Base-by-base conservation (phyloP, 2,329 filamentous ascomycete species). In the Talaromyces marneffei region DNA sequence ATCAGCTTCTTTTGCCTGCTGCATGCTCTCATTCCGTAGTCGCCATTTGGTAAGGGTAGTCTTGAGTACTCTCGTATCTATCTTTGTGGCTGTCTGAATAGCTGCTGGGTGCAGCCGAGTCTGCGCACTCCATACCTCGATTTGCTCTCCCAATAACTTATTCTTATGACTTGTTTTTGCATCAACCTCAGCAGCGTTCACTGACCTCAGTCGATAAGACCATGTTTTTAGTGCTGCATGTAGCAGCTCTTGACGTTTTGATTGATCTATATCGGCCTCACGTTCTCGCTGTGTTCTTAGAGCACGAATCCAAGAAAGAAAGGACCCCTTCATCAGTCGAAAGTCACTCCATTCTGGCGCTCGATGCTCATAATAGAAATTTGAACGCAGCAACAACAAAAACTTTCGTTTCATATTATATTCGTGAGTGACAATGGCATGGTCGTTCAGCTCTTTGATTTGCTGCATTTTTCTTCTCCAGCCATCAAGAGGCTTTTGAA, bases 401-500 rank as follows among this genome's bases (percentile, higher is more conserved):
- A 69, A 68, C 18, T 62, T 67, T 60, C 71, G 69, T 52, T 67
- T 69, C 25, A 76, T 61, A 59, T 69, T 74, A 9, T 65, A 61
- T 40, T 72, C 63, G 54, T 74, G 69, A 7, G 68, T 44, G n/a
- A 65, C 62, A 46, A 70, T 62, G 16, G 76, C 77, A 57, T 70
- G 66, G 2, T 70, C 65, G 25, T 78, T 69, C 29, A 76, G 68
- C 4, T 70, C 69, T 3, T 69, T 72, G 5, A 78, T 65, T 46
- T 70, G 68, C 6, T 71, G 71, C 2, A 77, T 69, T 29, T 76
- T 79, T 48, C 74, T 72, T 44, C 77, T 79, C 80, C 85, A 88
- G n/a, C 75, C 67, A 5, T 70, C 69, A 54, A 87, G 77, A 57
- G 84, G 86, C 61, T 81, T 85, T 52, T 74, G 78, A 7, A 84